A percentile compares a stretch with the other conserved stretches of the same genome.
These are phyloP conservation scores for Stagonosporopsis chrysanthemi DNA, from an alignment of 2,329 filamentous ascomycete genomes.

Conservation along the genomic window DNA sequence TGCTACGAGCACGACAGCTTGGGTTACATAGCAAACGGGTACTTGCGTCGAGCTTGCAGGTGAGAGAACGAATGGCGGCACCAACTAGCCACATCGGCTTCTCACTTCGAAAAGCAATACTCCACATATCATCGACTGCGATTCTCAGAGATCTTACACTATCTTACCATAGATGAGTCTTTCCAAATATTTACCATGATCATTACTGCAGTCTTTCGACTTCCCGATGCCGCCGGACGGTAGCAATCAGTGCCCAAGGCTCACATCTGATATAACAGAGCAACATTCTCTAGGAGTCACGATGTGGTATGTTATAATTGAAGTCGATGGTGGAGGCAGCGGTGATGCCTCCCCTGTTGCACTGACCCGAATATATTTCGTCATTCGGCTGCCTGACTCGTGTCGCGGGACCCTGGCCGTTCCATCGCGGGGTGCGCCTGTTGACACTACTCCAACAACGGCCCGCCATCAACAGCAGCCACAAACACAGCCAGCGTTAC, in stretches of 20 bases:
- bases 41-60: conserved; percentile 2
- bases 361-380: conserved; percentile 11
- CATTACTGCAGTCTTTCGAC: too few relatives aligned
- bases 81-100: not conserved
- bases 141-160: too few relatives aligned
- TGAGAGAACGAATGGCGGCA: conserved; percentile 3
- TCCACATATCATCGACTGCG: too few relatives aligned
- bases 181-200: too few relatives aligned
- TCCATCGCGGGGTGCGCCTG: conserved; percentile 18
- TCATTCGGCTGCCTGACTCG: conserved; percentile 29
- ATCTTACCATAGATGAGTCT: too few relatives aligned
- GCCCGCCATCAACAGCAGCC: conserved; percentile 16
- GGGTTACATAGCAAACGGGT: conserved; percentile 12
- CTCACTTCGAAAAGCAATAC: not conserved
- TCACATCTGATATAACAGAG: too few relatives aligned
- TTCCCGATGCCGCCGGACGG: too few relatives aligned
- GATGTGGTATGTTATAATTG: too few relatives aligned
- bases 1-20: not conserved
- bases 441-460: conserved; percentile 9
- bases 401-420: conserved; percentile 24
- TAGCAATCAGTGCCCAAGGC: too few relatives aligned
- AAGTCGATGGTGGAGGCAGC: too few relatives aligned
- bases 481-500: conserved; percentile 15
- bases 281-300: too few relatives aligned
- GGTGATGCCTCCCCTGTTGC: not conserved